phyloP scores from a whole-genome alignment of 768 basidiomycete genomes.

The Gelatoporia subvermispora region DNA sequence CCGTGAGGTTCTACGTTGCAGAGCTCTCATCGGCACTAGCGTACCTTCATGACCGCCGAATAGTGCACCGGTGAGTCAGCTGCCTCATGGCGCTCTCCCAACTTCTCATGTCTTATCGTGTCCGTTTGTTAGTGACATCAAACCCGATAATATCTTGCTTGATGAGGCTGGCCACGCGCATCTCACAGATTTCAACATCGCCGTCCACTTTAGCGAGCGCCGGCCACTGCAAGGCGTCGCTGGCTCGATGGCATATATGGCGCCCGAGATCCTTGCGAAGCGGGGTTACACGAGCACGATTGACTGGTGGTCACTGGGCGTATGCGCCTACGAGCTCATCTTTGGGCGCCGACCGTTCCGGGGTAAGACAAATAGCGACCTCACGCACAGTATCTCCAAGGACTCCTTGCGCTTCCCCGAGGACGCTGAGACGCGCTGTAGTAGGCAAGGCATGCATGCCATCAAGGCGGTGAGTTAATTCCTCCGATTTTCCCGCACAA shows the following conservation, averaged over 20 bases:
- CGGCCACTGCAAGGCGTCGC: slow-evolving; percentile 85
- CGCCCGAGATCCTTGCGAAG: slow-evolving; percentile 85
- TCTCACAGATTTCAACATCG: slow-evolving; percentile 97
- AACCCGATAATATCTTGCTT: slow-evolving; percentile 96
- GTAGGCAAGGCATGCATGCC: slow-evolving; percentile 69
- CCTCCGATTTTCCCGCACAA: slow-evolving; percentile 1
- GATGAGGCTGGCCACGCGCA: slow-evolving; percentile 96
- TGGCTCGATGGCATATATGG: slow-evolving; percentile 99
- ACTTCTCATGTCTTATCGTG: slow-evolving; percentile 22
- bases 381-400: slow-evolving; percentile 89
- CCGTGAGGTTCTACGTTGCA: slow-evolving; percentile 84
- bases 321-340: slow-evolving; percentile 87
- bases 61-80: slow-evolving; percentile 84
- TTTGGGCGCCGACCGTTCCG: slow-evolving; percentile 91
- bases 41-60: slow-evolving; percentile 87
- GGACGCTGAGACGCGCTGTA: slow-evolving; percentile 76
- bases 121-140: slow-evolving; percentile 67
- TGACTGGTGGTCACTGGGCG: slow-evolving; percentile 97
- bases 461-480: slow-evolving; percentile 64
- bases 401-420: slow-evolving; percentile 89
- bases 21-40: slow-evolving; percentile 84
- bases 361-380: slow-evolving; percentile 86
- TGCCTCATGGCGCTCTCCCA: slow-evolving; percentile 12
- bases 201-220: slow-evolving; percentile 90
- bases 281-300: slow-evolving; percentile 92